Evolutionary conservation across 805 yeast genomes (phyloP).

Genomic region (Pichia paraexigua): DNA sequence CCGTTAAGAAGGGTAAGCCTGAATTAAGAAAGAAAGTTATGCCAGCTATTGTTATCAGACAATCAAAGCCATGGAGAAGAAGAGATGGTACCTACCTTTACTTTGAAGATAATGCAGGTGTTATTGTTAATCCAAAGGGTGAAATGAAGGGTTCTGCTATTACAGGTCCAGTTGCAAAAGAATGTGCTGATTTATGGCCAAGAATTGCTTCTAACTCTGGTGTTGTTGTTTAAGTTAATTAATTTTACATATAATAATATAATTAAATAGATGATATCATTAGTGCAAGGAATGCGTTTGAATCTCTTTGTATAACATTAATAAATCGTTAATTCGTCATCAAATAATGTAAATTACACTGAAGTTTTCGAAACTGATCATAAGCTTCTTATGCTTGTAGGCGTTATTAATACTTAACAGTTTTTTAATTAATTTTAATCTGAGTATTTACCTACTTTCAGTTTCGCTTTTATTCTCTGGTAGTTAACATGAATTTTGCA

Average conservation of each 20-base stretch:
- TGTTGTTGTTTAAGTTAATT: slow-evolving; percentile 84
- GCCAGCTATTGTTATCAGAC: slow-evolving; percentile 99
- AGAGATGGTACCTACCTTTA: slow-evolving; percentile 99
- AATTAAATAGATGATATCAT: slow-evolving; percentile 21
- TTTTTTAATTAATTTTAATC: no score
- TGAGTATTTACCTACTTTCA: no score
- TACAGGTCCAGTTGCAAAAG: slow-evolving; percentile 99
- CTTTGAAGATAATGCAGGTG: slow-evolving; percentile 99
- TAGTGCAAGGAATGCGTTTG: slow-evolving; percentile 12
- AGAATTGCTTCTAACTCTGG: slow-evolving; percentile 99
- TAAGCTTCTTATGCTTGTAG: no score
- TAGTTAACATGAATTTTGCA: not conserved
- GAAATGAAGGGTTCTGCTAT: slow-evolving; percentile 99
- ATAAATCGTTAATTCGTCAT: slow-evolving; percentile 8
- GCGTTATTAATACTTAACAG: no score
- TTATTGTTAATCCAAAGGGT: slow-evolving; percentile 99
- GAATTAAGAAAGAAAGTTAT: slow-evolving; percentile 99
- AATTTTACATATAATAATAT: slow-evolving; percentile 12
- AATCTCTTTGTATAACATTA: slow-evolving; percentile 11
- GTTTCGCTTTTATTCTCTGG: no score
- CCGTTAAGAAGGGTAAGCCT: slow-evolving; percentile 99
- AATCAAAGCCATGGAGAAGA: slow-evolving; percentile 99
- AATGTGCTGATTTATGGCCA: slow-evolving; percentile 99
- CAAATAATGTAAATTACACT: not conserved
- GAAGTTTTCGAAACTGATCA: no score